Conservation (phyloP, 495 filamentous ascomycete genomes). For the Podospora conica region DNA sequence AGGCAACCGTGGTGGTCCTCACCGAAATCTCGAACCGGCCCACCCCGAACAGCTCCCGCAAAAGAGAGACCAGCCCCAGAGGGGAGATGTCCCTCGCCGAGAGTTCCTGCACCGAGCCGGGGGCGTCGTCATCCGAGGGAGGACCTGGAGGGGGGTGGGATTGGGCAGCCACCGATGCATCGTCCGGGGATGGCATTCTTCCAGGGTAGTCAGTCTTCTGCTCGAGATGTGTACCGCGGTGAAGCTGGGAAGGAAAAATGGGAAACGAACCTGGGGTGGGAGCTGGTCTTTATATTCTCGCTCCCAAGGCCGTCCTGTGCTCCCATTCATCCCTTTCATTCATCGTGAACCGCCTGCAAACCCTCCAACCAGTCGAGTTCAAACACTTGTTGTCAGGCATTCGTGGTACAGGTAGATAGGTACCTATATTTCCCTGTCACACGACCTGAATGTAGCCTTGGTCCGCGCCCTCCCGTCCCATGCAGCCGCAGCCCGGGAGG, state of each 20-base stretch:
- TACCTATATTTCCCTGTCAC: not conserved
- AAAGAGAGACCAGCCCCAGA: not conserved
- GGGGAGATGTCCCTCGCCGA: not conserved
- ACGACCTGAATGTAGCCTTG: not conserved
- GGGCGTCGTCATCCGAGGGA: not conserved
- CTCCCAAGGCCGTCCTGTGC: not conserved
- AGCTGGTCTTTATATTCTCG: not conserved
- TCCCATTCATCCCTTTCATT: not conserved
- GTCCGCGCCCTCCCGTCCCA: not conserved
- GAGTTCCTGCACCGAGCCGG: not conserved
- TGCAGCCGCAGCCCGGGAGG: not conserved
- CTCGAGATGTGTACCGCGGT: not conserved
- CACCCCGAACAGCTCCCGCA: not conserved
- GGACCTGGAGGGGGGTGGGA: not conserved
- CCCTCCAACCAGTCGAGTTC: not conserved
- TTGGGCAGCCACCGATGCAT: not conserved
- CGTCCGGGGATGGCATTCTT: not conserved
- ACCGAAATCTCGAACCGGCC: not conserved
- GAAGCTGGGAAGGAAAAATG: not conserved
- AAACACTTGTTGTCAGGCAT: not conserved
- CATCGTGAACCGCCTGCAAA: not conserved
- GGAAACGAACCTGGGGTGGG: not conserved
- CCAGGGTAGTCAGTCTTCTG: not conserved
- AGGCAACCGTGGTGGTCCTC: not conserved
- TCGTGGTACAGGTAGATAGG: too few species aligned